Percentiles rank a stretch among this genome's conserved stretches.
phyloP scores from a whole-genome alignment of 2,329 filamentous ascomycete genomes.

The Fusarium sp. region DNA sequence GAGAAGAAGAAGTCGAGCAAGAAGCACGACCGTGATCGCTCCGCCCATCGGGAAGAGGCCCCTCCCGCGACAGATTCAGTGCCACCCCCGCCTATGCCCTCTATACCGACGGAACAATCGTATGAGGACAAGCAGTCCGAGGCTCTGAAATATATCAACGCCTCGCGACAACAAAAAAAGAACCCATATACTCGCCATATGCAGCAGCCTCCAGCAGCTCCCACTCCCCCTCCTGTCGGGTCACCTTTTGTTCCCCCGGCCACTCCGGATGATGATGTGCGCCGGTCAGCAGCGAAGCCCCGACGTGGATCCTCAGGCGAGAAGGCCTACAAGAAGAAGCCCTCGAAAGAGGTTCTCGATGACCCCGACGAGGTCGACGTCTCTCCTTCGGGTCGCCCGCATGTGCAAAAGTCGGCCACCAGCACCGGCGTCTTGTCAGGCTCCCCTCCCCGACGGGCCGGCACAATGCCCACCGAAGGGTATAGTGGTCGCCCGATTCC shows the following conservation, averaged over 20 bases:
- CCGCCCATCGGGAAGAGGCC: conserved; percentile 49
- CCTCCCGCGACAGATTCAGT: conserved; percentile 34
- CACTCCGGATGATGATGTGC: conserved; percentile 47
- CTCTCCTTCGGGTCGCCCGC: conserved; percentile 48
- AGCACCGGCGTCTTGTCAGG: conserved; percentile 40
- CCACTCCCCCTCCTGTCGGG: conserved; percentile 51
- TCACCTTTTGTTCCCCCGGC: conserved; percentile 45
- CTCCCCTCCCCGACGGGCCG: conserved; percentile 52
- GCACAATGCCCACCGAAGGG: conserved; percentile 51
- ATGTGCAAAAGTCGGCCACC: conserved; percentile 44
- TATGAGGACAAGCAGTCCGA: conserved; percentile 29
- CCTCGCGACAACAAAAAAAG: conserved; percentile 43
- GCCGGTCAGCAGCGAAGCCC: conserved; percentile 49
- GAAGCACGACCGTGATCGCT: conserved; percentile 54
- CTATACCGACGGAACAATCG: background rate
- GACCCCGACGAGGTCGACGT: conserved; percentile 46
- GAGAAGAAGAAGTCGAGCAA: conserved; percentile 57
- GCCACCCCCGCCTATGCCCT: conserved; percentile 39
- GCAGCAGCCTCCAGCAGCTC: conserved; percentile 51
- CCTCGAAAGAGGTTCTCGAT: conserved; percentile 49
- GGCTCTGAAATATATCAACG: conserved; percentile 49
- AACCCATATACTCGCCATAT: conserved; percentile 41
- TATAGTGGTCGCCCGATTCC: conserved; percentile 47
- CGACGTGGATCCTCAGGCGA: conserved; percentile 52
- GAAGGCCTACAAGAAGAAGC: conserved; percentile 47